Base-by-base conservation (phyloP, 2,329 filamentous ascomycete genomes). In the Epichloe coenophiala region DNA sequence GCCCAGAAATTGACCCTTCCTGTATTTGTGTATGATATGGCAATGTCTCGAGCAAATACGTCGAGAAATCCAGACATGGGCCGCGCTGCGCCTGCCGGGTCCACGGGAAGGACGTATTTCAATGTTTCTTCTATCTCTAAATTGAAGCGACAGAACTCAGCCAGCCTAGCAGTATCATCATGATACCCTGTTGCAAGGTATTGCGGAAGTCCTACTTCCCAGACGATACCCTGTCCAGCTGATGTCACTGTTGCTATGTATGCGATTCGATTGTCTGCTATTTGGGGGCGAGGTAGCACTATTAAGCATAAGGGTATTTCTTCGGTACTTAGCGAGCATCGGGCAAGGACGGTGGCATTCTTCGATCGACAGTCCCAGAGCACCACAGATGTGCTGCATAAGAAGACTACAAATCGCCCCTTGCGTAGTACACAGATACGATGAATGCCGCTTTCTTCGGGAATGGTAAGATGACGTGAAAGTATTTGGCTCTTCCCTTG, bases 1-100 rank as follows among this genome's bases (percentile, higher is more conserved):
- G 89, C 89, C 88, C 89, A 95, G 39, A 90, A 91, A 53, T 85
- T 81, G 42, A 95, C 76, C 5, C 83, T 71, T 0, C 89, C 90
- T 9, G 75, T 76, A 21, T 78, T 73, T 0, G 86, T 91, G 62
- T 93, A 95, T 1, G 89, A 93, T 27, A 95, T 81, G 12, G 88
- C 88, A 47, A 94, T 81, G 61, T 95, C 89, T 39, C 84, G 81
- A 11, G 88, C 86, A 63, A 95, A 95, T 0, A 87, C 79, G 64
- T 95, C 89, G 35, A 95, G 75, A 55, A 89, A 94, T 0, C 84
- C 86, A 4, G 87, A 86, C 11, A 81, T 78, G 3, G 83, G 74
- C 1, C 83, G 78, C 39, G 77, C 72, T 11, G 84, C 81, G 1
- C 89, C 90, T 1, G 88, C 89, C 47, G 89, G 88, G 60, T 95